Base-by-base conservation (phyloP, 2,329 filamentous ascomycete genomes). In the Cordyceps sp. region DNA sequence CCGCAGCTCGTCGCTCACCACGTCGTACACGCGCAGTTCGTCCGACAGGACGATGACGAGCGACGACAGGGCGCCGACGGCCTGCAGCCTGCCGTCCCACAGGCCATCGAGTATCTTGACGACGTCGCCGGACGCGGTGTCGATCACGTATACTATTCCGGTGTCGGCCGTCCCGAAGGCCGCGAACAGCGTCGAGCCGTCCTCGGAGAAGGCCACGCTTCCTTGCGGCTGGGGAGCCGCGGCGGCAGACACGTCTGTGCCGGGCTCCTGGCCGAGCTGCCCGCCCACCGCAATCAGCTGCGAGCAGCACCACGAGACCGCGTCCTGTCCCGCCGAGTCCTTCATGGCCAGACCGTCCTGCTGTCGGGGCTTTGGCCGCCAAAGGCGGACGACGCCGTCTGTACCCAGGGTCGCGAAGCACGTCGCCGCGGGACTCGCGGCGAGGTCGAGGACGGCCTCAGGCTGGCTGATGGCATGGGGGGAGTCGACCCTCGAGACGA, bases 331-430 rank as follows among this genome's bases (percentile, higher is more conserved):
- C 18, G 62, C 59, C 13, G 59, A 62, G 33, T 67, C 72, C 39
- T 70, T 74, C 16, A 75, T 62, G 8, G 70, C 61, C 25, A 81
- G 58, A 4, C 81, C 82, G 42, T 81, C 72, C 30, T 74, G 70
- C 39, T 73, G 67, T 29, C 79, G 69, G 6, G 69, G 64, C 50
- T 72, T 79, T 10, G 81, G 73, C n/a, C 69, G 69, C 90, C 90
- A 98, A 30, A 90, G 61, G 25, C 82, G 74, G 24, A 93, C 69
- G 16, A 71, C 58, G 10, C 75, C 76, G 49, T 98, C 88, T 34
- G 77, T 72, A 23, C 88, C 90, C 25, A 93, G 64, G 2, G 86
- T 93, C 8, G 82, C 81, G 50, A 96, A 94, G 29, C 78, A 73
- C 30, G 70, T 59, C 7, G 67, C 66, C 4, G 59, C 64, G 4